These are phyloP conservation scores for Metschnikowia lachancei DNA, from an alignment of 805 yeast species.

Conservation along the genomic window DNA sequence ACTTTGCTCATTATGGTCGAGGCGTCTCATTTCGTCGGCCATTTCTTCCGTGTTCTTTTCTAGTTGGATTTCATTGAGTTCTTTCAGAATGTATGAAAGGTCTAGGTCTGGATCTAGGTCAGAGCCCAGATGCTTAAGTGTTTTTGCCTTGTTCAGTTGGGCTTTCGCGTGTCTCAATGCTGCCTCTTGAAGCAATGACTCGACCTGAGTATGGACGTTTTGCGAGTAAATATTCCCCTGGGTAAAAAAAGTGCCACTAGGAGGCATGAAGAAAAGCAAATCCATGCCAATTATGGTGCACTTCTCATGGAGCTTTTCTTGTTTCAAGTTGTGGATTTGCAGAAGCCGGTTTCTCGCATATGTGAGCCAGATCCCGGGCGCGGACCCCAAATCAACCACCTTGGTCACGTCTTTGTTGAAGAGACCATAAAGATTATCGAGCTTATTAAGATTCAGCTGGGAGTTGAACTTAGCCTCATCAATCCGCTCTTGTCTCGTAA, in stretches of 20 bases:
- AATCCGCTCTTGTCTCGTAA: conserved; percentile 22
- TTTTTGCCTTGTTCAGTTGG: not conserved
- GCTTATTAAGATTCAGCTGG: conserved; percentile 26
- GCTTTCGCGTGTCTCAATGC: conserved; percentile 7
- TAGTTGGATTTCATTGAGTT: conserved; percentile 24
- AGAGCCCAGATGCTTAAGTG: no score
- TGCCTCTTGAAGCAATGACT: conserved; percentile 14
- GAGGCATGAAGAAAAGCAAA: conserved; percentile 74
- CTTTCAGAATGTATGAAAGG: conserved; percentile 29
- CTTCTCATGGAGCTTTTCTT: conserved; percentile 26
- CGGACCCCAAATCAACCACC: conserved; percentile 40
- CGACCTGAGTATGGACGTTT: conserved; percentile 13
- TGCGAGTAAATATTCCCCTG: conserved; percentile 83
- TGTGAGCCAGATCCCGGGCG: conserved; percentile 43
- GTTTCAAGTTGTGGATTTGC: conserved; percentile 29
- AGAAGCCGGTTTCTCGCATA: conserved; percentile 30
- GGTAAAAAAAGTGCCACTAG: conserved; percentile 70
- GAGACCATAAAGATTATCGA: conserved; percentile 29
- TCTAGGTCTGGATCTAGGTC: not conserved
- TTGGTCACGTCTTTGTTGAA: conserved; percentile 28
- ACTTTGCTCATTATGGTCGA: no score
- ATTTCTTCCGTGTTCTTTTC: conserved; percentile 25
- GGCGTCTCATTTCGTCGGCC: conserved; percentile 3
- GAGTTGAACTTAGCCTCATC: conserved; percentile 24
- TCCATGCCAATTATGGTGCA: conserved; percentile 46